Base-by-base conservation (phyloP, 352 stramenopile genomes). In the Phytophthora nicotianae region DNA sequence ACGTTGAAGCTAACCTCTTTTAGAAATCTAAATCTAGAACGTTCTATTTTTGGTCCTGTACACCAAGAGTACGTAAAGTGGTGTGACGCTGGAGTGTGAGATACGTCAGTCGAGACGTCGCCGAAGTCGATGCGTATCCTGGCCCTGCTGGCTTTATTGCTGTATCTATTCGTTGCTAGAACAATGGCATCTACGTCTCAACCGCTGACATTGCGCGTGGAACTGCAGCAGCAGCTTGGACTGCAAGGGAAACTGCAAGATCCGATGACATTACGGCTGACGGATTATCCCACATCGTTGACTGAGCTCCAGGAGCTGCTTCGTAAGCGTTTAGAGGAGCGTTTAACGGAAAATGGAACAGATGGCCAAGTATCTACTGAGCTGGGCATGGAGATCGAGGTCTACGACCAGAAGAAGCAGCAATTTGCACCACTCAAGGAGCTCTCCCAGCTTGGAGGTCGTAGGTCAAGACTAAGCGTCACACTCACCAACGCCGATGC, bases 401-500 rank as follows among this genome's bases (percentile, higher is more conserved):
- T 84, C 4, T 85, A 75, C 21, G 68, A 85, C 17, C 40, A 67
- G 8, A 67, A 68, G 33, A 38, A 35, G 14, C 61, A 84, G 20
- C 63, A 65, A 41, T 86, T 86, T 62, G 26, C 48, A 14, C 37
- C 50, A 2, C 62, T 86, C 4, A 11, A 77, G 6, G 58, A 79
- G 37, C 45, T 82, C 11, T 35, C 47, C 2, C 68, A 70, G 35
- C 58, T 77, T 16, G 26, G 60, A 24, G 40, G 56, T 17, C 67
- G 59, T 1, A 69, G 72, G 1, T 69, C 66, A 27, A 72, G 75
- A 56, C 45, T 88, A 29, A 88, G 75, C 29, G 69, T 86, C 13
- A 62, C 57, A 4, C 52, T 83, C 5, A 21, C 67, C 2, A 70
- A 72, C 38, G 29, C 19, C 13, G 38, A 74, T 13, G 33, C 63